Percentiles rank a stretch among this genome's conserved stretches.
These are phyloP conservation scores for Canna indica DNA, from an alignment of 176 grass and related monocot genomes.

Conservation along the genomic window DNA sequence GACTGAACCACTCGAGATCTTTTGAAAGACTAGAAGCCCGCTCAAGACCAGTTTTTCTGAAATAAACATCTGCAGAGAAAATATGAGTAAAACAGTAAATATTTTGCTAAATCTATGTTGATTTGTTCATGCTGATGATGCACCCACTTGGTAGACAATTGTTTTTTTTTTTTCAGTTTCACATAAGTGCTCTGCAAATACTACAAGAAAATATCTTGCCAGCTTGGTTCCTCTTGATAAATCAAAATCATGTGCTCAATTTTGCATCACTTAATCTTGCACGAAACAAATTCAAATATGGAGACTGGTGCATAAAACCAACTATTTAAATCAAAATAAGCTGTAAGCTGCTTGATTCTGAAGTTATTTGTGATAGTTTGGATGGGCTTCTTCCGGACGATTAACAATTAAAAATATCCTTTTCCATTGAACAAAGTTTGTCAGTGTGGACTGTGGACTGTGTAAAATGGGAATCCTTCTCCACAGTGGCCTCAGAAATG, in stretches of 20 bases:
- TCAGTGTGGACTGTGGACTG: not conserved
- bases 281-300: not conserved
- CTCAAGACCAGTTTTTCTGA: constrained; percentile 64
- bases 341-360: no score
- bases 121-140: not conserved
- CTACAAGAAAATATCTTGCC: not conserved
- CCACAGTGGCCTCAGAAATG: not conserved
- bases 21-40: constrained; percentile 47
- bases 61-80: constrained; percentile 63
- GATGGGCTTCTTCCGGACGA: no score
- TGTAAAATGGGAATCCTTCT: not conserved
- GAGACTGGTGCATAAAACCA: no score
- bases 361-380: no score
- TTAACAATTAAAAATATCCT: not conserved
- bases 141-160: not conserved
- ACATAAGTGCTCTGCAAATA: not conserved
- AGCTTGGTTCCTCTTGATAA: not conserved
- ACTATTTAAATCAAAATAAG: no score
- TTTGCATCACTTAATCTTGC: not conserved
- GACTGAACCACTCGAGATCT: constrained; percentile 72
- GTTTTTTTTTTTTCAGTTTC: not conserved
- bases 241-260: not conserved
- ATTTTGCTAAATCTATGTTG: not conserved
- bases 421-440: not conserved
- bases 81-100: not conserved